A percentile compares a stretch with the other conserved stretches of the same genome.
Conservation (phyloP, 768 basidiomycete genomes). For the Boletus patriciae region DNA sequence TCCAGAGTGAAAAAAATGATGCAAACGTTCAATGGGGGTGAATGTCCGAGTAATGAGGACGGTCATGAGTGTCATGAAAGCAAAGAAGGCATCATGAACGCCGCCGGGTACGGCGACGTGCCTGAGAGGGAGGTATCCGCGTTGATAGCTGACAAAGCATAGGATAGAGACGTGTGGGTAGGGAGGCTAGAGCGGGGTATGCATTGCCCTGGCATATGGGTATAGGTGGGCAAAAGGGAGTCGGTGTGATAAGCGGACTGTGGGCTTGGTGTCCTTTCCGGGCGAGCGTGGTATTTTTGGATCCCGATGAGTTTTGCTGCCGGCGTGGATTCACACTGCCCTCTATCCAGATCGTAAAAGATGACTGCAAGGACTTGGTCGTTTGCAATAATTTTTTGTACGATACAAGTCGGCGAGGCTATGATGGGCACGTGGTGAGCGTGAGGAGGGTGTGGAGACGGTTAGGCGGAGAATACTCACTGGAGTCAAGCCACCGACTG, state of each 20-base stretch:
- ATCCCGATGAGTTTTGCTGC: conserved; percentile 60
- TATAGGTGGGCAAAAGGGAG: conserved; percentile 32
- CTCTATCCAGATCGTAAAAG: conserved; percentile 68
- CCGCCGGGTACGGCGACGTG: conserved; percentile 28
- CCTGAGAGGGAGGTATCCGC: conserved; percentile 23
- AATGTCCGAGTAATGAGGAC: conserved; percentile 21
- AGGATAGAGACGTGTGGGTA: conserved; percentile 42
- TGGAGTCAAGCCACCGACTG: conserved; percentile 68
- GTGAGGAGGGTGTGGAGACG: conserved; percentile 18
- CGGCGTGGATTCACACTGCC: conserved; percentile 49
- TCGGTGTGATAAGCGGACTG: conserved; percentile 31
- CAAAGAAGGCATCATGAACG: conserved; percentile 35
- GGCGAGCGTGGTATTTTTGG: conserved; percentile 39
- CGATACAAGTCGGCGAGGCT: conserved; percentile 57
- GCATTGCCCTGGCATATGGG: conserved; percentile 35
- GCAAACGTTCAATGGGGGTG: conserved; percentile 24
- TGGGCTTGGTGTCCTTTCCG: conserved; percentile 31
- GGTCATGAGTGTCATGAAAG: conserved; percentile 34
- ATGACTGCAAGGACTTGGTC: conserved; percentile 60
- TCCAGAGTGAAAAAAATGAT: conserved; percentile 24
- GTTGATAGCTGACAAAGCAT: conserved; percentile 42
- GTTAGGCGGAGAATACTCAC: conserved; percentile 43
- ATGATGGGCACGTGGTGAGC: conserved; percentile 33
- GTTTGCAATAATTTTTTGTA: conserved; percentile 71
- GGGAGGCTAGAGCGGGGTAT: conserved; percentile 35